phyloP scores from a whole-genome alignment of 2,329 filamentous ascomycete genomes.

The Ampelomyces quisqualis region DNA sequence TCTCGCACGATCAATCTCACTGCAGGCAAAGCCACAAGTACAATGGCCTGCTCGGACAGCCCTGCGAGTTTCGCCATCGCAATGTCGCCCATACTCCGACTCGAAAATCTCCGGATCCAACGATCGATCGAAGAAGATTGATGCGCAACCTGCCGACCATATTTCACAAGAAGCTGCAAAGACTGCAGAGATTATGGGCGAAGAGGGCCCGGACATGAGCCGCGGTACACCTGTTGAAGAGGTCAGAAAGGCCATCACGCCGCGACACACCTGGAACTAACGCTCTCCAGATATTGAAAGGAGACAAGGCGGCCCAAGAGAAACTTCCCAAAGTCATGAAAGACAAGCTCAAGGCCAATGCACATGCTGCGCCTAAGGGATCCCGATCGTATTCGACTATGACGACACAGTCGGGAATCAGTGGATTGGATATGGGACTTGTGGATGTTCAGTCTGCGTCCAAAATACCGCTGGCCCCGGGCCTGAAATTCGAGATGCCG shows the following conservation, averaged over 20 bases:
- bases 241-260: constrained; percentile 43
- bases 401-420: constrained; percentile 25
- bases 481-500: constrained; percentile 79
- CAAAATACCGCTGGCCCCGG: constrained; percentile 40
- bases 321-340: constrained; percentile 68
- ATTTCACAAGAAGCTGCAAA: constrained; percentile 66
- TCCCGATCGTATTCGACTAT: constrained; percentile 60
- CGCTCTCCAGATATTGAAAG: constrained; percentile 58
- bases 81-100: constrained; percentile 36
- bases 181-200: constrained; percentile 59
- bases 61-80: constrained; percentile 23
- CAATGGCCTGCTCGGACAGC: constrained; percentile 34
- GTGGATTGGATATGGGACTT: constrained; percentile 33
- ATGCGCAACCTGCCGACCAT: constrained; percentile 52
- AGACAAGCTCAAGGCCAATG: constrained; percentile 57
- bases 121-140: constrained; percentile 33
- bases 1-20: constrained; percentile 36
- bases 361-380: constrained; percentile 42
- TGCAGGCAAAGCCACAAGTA: constrained; percentile 29
- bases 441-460: constrained; percentile 26
- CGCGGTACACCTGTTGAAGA: constrained; percentile 68
- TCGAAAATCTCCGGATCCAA: constrained; percentile 34
- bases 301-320: constrained; percentile 61
- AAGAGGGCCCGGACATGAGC: constrained; percentile 60
- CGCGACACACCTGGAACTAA: constrained; percentile 12